Conservation (phyloP, 192 early-diverging fungal species). For the Podila epigama region DNA sequence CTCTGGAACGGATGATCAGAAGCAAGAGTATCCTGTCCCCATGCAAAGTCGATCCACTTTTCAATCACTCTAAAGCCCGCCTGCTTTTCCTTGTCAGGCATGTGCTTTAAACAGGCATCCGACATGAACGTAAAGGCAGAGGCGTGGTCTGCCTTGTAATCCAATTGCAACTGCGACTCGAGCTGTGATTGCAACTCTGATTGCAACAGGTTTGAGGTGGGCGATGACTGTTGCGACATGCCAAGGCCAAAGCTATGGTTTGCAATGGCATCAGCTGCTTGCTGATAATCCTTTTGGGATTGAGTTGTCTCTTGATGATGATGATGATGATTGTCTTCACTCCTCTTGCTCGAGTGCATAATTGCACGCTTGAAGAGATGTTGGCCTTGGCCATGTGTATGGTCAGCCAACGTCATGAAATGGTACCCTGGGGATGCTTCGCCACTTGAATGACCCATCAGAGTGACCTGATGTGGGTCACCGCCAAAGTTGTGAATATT, state of each 20-base stretch:
- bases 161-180: too few species aligned
- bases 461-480: conserved; percentile 31
- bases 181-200: not conserved
- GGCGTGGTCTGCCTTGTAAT: not conserved
- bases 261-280: not conserved
- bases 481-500: conserved; percentile 44
- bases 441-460: conserved; percentile 47
- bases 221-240: not conserved
- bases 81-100: conserved; percentile 25
- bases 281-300: not conserved
- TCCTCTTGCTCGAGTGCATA: conserved; percentile 20
- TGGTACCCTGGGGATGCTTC: conserved; percentile 30
- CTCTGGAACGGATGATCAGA: not conserved
- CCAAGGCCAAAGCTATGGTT: not conserved
- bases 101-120: conserved; percentile 23
- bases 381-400: not conserved
- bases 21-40: conserved; percentile 13
- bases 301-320: too few species aligned
- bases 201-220: not conserved
- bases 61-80: conserved; percentile 14
- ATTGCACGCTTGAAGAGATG: conserved; percentile 30
- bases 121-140: conserved; percentile 38
- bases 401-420: conserved; percentile 3
- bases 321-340: not conserved
- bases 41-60: conserved; percentile 41